phyloP scores from a whole-genome alignment of 768 basidiomycete species.

The Tricholoma flavovirens region DNA sequence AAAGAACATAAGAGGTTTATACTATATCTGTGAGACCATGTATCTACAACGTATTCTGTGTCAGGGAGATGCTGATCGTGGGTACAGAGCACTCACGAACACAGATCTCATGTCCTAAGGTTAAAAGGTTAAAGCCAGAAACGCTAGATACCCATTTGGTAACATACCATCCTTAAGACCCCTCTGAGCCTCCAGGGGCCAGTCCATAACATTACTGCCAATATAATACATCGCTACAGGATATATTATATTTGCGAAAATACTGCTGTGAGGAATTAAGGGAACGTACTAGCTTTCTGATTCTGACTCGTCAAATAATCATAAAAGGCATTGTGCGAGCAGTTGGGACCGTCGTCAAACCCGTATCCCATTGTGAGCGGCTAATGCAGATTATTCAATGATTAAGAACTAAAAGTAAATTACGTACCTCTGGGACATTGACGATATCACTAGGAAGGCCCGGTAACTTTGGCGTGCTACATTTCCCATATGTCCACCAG shows the following conservation, averaged over 20 bases:
- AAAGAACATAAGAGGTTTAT: not conserved
- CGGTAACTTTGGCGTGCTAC: conserved; percentile 40
- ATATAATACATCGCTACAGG: conserved; percentile 54
- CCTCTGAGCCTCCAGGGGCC: conserved; percentile 51
- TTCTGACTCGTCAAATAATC: conserved; percentile 44
- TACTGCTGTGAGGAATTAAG: too few species aligned
- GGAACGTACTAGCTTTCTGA: conserved; percentile 53
- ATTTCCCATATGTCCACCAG: conserved; percentile 44
- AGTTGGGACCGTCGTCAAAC: conserved; percentile 64
- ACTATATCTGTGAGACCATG: conserved; percentile 56
- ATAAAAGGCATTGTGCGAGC: conserved; percentile 59
- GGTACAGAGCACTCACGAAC: conserved; percentile 38
- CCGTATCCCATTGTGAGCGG: conserved; percentile 53
- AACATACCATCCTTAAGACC: conserved; percentile 42
- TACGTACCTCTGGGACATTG: conserved; percentile 41
- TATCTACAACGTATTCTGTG: conserved; percentile 26
- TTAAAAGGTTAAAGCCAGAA: not conserved
- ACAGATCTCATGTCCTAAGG: conserved; percentile 51
- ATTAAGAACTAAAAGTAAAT: not conserved
- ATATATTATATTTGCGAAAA: not conserved
- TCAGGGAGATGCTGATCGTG: conserved; percentile 1
- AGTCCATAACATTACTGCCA: conserved; percentile 51
- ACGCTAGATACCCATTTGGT: not conserved
- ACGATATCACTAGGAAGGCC: conserved; percentile 40
- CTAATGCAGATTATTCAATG: conserved; percentile 19